These are phyloP conservation scores for Penicillium paxilli DNA, from an alignment of 495 filamentous ascomycete species.

Conservation along the genomic window DNA sequence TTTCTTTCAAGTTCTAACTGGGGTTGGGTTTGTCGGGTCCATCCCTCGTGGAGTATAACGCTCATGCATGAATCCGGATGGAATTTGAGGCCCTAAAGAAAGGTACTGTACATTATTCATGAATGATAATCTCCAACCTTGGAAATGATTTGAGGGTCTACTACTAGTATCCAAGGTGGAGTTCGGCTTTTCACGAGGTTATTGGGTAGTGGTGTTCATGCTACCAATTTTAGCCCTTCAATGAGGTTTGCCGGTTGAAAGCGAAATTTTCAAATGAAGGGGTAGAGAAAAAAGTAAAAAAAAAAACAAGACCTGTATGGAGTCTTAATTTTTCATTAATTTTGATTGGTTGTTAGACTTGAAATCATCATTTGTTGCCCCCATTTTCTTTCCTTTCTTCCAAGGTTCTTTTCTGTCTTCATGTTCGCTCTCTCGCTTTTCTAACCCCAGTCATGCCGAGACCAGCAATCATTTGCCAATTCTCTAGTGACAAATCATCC, in stretches of 20 bases:
- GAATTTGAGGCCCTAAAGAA: neutral
- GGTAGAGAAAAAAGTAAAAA: no score
- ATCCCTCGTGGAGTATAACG: constrained; percentile 4
- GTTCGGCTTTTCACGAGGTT: neutral
- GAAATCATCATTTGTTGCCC: neutral
- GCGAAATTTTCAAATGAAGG: no score
- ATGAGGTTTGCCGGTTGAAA: neutral
- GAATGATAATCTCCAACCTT: no score
- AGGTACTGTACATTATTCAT: neutral
- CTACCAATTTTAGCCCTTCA: neutral
- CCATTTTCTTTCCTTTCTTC: neutral
- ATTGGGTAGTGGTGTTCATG: neutral
- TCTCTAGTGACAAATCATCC: neutral
- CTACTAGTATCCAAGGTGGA: no score
- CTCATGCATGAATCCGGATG: neutral
- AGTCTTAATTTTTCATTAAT: no score
- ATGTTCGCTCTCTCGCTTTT: no score
- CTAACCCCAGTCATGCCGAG: no score
- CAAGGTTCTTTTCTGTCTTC: no score
- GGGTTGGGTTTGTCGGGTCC: neutral
- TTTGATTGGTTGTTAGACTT: neutral
- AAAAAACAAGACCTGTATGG: no score
- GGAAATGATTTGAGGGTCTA: no score
- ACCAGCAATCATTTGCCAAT: neutral
- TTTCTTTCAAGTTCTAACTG: no score